These are phyloP conservation scores for Annulohypoxylon bovei DNA, from an alignment of 495 filamentous ascomycete genomes.

Conservation along the genomic window DNA sequence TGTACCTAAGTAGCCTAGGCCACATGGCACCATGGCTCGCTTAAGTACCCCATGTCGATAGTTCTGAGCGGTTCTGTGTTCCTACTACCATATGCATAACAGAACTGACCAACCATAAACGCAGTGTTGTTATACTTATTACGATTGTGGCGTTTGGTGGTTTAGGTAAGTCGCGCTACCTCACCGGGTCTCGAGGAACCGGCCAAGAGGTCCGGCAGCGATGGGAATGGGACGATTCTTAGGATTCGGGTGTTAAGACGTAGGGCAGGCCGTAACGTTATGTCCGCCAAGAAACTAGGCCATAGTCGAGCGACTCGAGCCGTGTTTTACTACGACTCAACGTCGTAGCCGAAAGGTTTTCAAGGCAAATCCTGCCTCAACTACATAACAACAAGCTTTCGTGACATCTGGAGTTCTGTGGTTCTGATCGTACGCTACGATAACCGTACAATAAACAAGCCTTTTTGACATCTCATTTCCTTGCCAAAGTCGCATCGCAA, in stretches of 20 bases:
- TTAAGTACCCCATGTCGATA: slow-evolving; percentile 25
- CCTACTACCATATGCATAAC: neutral
- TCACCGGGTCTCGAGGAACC: slow-evolving; percentile 21
- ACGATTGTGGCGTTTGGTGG: neutral
- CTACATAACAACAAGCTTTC: slow-evolving; percentile 31
- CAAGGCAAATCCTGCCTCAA: slow-evolving; percentile 7
- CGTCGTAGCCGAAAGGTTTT: slow-evolving; percentile 21
- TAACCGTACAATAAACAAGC: neutral
- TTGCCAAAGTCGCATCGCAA: slow-evolving; percentile 26
- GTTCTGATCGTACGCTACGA: slow-evolving; percentile 1
- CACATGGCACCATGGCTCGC: slow-evolving; percentile 11
- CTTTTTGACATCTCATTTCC: slow-evolving; percentile 8
- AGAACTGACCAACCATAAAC: neutral
- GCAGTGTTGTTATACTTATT: slow-evolving; percentile 1
- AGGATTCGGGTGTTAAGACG: slow-evolving; percentile 9
- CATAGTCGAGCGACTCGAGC: slow-evolving; percentile 17
- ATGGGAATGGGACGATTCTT: slow-evolving; percentile 6
- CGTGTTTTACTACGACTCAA: slow-evolving; percentile 31
- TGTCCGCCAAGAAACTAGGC: slow-evolving; percentile 36
- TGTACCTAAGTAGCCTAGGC: neutral
- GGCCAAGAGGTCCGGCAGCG: slow-evolving; percentile 18
- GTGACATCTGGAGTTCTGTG: slow-evolving; percentile 16
- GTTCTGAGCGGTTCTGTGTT: neutral
- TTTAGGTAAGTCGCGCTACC: slow-evolving; percentile 13
- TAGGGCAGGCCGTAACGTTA: no score